Base-by-base conservation (phyloP, 1,284 basidiomycete species). In the Neotropicomus parvogracilis region DNA sequence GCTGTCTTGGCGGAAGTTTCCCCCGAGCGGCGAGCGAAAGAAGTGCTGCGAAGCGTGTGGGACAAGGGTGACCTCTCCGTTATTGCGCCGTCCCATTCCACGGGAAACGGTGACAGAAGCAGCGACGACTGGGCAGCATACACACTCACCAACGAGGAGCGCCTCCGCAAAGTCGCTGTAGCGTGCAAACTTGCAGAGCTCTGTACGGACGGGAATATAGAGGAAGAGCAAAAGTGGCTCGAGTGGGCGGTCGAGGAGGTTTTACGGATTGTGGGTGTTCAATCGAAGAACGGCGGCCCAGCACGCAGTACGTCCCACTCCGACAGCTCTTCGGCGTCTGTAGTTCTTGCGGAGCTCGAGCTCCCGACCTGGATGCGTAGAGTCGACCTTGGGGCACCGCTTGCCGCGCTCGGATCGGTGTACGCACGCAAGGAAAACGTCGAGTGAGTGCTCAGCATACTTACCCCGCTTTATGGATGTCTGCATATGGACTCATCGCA, bases 161-260 rank as follows among this genome's bases (percentile, higher is more conserved):
- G 75, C 13, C 63, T 85, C 59, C 78, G 87, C 16, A 76, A 75
- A 3, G 75, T 85, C 8, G 75, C 81, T 0, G 57, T 89, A n/a
- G 78, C 83, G 0, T 76, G 79, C 59, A 86, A 84, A 58, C 76
- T 90, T 26, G 84, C 80, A 1, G 80, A 82, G 55, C 65, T 88
- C 55, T 74, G 73, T 4, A 53, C 65, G 38, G 45, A n/a, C 53
- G 73, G 45, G 47, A 57, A 49, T 0, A 40, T 6, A n/a, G 68
- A 73, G 2, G 70, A 70, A 34, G 79, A 84, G 38, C 82, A 86
- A 54, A 67, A 66, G 21, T 81, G 82, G 74, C 71, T 84, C 13
- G 70, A 74, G 1, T 81, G 72, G 68, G 77, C 80, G n/a, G 83
- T 85, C 3, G 78, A 84, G 59, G 77, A 81, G 50, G 69, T 79